phyloP scores from a whole-genome alignment of 768 basidiomycete species.

The Lactarius vividus region DNA sequence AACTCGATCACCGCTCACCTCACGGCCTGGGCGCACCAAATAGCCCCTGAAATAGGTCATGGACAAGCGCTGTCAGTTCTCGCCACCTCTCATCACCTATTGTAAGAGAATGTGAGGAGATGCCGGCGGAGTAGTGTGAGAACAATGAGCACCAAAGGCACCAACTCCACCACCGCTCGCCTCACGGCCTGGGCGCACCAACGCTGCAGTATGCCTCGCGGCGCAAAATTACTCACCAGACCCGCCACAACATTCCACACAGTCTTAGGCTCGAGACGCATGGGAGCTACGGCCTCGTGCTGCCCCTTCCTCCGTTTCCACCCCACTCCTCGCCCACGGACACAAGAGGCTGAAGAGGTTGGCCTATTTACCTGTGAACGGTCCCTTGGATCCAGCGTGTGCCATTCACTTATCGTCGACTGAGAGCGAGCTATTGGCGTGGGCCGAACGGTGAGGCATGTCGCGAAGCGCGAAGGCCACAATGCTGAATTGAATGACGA shows the following conservation, averaged over 20 bases:
- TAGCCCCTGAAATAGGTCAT: too few relatives aligned
- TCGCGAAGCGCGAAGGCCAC: slow-evolving; percentile 37
- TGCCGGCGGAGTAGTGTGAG: too few relatives aligned
- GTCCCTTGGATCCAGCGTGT: slow-evolving; percentile 67
- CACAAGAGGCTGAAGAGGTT: slow-evolving; percentile 43
- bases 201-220: slow-evolving; percentile 50
- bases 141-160: too few relatives aligned
- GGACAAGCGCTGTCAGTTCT: too few relatives aligned
- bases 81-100: too few relatives aligned
- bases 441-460: slow-evolving; percentile 69
- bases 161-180: not conserved
- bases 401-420: slow-evolving; percentile 30
- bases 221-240: slow-evolving; percentile 65
- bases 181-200: slow-evolving; percentile 15
- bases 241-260: slow-evolving; percentile 54
- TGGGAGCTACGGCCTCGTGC: slow-evolving; percentile 34
- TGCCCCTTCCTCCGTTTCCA: too few relatives aligned
- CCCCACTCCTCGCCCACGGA: too few relatives aligned
- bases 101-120: too few relatives aligned
- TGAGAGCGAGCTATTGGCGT: not conserved
- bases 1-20: not conserved
- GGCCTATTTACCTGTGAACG: slow-evolving; percentile 72
- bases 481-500: too few relatives aligned
- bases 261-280: slow-evolving; percentile 39
- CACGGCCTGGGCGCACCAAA: too few relatives aligned